Evolutionary conservation across 78 protist genomes (phyloP).

Genomic region (Capsaspora owczarzaki): DNA sequence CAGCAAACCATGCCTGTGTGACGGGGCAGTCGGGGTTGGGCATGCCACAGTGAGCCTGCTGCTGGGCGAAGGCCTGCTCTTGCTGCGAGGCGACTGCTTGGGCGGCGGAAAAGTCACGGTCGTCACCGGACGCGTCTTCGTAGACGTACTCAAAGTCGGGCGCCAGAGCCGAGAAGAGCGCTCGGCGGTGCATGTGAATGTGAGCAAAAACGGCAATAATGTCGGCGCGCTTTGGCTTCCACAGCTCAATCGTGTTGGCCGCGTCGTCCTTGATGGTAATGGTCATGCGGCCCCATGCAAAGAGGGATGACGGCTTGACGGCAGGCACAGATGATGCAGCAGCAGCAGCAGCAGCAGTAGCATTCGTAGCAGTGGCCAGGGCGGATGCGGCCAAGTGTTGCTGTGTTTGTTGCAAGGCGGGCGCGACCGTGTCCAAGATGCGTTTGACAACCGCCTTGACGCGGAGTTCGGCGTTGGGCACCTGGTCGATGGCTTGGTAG

Average conservation of each 20-base stretch:
- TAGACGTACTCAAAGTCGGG: constrained; percentile 8
- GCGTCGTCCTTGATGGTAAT: constrained; percentile 21
- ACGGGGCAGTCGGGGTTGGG: too few relatives aligned
- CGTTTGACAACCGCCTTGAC: not conserved
- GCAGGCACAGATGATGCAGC: too few relatives aligned
- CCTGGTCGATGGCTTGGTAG: not conserved
- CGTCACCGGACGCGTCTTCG: constrained; percentile 24
- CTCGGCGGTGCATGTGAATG: constrained; percentile 2
- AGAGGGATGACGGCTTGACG: not conserved
- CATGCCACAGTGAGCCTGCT: too few relatives aligned
- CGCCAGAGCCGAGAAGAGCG: not conserved
- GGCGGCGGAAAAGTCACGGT: too few relatives aligned
- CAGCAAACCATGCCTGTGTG: too few relatives aligned
- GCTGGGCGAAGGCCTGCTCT: too few relatives aligned
- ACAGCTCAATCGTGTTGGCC: constrained; percentile 24
- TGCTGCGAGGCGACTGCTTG: too few relatives aligned
- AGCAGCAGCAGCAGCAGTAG: too few relatives aligned
- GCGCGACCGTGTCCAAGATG: too few relatives aligned
- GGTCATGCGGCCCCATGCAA: constrained; percentile 48
- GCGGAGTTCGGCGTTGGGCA: not conserved
- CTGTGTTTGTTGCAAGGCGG: too few relatives aligned
- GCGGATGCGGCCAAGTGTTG: too few relatives aligned
- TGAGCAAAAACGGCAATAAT: constrained; percentile 31
- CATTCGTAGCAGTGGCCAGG: too few relatives aligned
- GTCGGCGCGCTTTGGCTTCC: constrained; percentile 35